Evolutionary conservation across 768 basidiomycete species (phyloP).

Genomic region (Macrolepiota dolichaula): DNA sequence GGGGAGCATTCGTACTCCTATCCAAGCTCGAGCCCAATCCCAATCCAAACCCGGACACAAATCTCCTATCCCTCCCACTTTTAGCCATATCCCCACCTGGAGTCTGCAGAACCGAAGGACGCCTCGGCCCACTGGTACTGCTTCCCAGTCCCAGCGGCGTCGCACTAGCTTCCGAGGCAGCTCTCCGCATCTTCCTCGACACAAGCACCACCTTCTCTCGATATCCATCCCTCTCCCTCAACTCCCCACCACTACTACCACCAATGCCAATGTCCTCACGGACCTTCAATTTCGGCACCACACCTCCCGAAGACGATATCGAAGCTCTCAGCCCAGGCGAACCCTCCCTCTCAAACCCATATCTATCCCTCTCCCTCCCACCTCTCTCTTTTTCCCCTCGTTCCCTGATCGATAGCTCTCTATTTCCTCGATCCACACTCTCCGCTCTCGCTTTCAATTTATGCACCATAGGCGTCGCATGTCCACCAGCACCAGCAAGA

Average conservation of each 20-base stretch:
- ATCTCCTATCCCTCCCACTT: conserved; percentile 6
- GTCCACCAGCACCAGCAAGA: background rate
- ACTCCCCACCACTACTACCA: background rate
- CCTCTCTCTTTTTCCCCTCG: background rate
- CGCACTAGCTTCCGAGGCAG: conserved; percentile 11
- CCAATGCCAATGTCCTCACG: conserved; percentile 5
- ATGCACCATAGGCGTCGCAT: conserved; percentile 2
- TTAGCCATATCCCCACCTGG: background rate
- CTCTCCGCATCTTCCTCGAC: conserved; percentile 14
- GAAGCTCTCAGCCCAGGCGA: conserved; percentile 7
- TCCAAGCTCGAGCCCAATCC: background rate
- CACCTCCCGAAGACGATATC: conserved; percentile 1
- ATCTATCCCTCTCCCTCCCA: background rate
- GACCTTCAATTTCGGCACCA: conserved; percentile 1
- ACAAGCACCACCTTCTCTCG: conserved; percentile 11
- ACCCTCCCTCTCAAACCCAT: conserved; percentile 4
- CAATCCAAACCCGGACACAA: conserved; percentile 2
- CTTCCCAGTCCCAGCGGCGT: conserved; percentile 17
- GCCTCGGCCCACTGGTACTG: conserved; percentile 14
- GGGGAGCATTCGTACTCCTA: background rate
- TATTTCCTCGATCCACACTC: conserved; percentile 1
- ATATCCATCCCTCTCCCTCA: conserved; percentile 4
- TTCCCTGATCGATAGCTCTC: background rate
- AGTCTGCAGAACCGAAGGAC: background rate
- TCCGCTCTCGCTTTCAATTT: conserved; percentile 13